phyloP scores from a whole-genome alignment of 1,284 basidiomycete genomes.

The Vanrija humicola region DNA sequence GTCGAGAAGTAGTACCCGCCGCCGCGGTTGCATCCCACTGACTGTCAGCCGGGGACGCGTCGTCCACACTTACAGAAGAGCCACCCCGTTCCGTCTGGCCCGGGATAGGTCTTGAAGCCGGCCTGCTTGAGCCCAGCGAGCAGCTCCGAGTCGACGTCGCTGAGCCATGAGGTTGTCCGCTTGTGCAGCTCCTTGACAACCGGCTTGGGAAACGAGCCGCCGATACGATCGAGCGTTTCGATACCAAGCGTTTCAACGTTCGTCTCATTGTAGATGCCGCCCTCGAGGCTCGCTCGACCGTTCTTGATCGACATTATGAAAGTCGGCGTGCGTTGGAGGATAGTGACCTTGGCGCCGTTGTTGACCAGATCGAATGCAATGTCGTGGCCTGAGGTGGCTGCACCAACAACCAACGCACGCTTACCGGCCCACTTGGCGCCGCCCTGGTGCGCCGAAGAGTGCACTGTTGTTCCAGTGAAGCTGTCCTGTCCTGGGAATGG shows the following conservation, averaged over 20 bases:
- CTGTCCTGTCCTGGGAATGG: constrained; percentile 49
- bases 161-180: constrained; percentile 51
- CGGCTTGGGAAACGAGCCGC: constrained; percentile 7
- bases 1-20: constrained; percentile 54
- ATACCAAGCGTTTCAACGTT: constrained; percentile 31
- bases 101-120: constrained; percentile 53
- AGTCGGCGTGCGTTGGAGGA: constrained; percentile 61
- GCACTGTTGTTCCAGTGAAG: constrained; percentile 58
- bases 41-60: neutral
- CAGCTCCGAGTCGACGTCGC: constrained; percentile 51
- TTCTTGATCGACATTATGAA: constrained; percentile 59
- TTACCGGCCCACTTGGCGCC: constrained; percentile 57
- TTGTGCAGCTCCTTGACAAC: constrained; percentile 55
- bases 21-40: neutral
- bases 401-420: constrained; percentile 59
- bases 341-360: constrained; percentile 57
- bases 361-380: constrained; percentile 53
- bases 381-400: constrained; percentile 56
- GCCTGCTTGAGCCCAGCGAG: constrained; percentile 50
- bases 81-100: constrained; percentile 53
- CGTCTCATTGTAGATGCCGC: constrained; percentile 53
- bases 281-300: constrained; percentile 40
- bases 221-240: constrained; percentile 53
- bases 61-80: neutral
- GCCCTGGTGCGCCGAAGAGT: constrained; percentile 54